These are phyloP conservation scores for Punica granatum DNA, from an alignment of 345 rosid species.

Conservation along the genomic window DNA sequence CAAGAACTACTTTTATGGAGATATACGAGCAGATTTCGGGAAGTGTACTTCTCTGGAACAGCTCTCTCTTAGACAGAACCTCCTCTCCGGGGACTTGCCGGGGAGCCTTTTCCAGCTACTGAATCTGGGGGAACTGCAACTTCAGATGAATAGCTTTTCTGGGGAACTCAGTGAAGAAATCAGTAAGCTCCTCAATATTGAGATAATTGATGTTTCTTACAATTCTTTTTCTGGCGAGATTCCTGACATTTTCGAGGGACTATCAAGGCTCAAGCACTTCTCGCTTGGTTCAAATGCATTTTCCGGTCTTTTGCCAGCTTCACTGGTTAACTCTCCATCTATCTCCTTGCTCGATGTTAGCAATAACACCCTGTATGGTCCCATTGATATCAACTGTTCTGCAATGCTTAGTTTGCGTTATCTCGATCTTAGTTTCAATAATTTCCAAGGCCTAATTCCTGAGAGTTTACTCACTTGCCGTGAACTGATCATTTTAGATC, in stretches of 20 bases:
- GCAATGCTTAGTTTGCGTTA: constrained; percentile 16
- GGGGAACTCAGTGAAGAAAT: constrained; percentile 14
- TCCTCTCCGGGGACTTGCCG: constrained; percentile 19
- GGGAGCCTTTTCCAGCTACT: constrained; percentile 15
- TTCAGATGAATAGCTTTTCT: constrained; percentile 19
- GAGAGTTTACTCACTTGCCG: constrained; percentile 16
- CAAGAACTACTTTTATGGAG: constrained; percentile 17
- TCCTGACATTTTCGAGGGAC: constrained; percentile 24
- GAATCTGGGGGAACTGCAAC: constrained; percentile 14
- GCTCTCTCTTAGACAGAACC: constrained; percentile 19
- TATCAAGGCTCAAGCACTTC: constrained; percentile 20
- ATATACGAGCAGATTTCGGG: constrained; percentile 12
- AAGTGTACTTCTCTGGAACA: constrained; percentile 22
- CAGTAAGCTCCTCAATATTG: constrained; percentile 20
- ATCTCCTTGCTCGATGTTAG: constrained; percentile 13
- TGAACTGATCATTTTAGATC: constrained; percentile 8
- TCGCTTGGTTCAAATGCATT: constrained; percentile 16
- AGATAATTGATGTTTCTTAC: constrained; percentile 20
- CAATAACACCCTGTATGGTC: constrained; percentile 20
- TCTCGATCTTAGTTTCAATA: constrained; percentile 17
- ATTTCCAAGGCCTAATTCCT: constrained; percentile 15
- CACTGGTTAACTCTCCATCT: constrained; percentile 25
- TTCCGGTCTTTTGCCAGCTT: constrained; percentile 21
- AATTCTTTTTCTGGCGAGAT: constrained; percentile 21
- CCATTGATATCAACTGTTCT: constrained; percentile 23